phyloP scores from a whole-genome alignment of 2,329 filamentous ascomycete genomes.

The Arthrobotrys megalospora region DNA sequence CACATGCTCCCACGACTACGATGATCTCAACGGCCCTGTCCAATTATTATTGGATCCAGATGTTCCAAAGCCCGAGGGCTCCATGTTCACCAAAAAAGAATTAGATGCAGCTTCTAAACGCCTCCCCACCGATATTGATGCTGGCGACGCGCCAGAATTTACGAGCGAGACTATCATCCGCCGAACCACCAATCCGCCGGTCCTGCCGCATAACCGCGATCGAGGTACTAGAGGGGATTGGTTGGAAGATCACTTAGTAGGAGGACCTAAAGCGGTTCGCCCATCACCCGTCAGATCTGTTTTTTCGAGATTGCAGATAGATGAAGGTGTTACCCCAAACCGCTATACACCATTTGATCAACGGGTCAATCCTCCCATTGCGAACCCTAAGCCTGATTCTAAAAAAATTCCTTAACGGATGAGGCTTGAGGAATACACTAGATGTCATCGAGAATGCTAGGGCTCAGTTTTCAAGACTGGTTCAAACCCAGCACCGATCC shows the following conservation, averaged over 20 bases:
- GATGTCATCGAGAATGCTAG: no score
- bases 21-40: constrained; percentile 22
- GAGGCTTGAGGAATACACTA: not conserved
- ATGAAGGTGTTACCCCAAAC: not conserved
- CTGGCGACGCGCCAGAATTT: not conserved
- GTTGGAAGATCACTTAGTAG: not conserved
- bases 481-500: no score
- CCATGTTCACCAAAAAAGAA: constrained; percentile 18
- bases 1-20: constrained; percentile 9
- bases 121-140: not conserved
- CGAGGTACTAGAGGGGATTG: not conserved
- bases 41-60: constrained; percentile 13
- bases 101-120: not conserved
- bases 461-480: not conserved
- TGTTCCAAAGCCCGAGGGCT: not conserved
- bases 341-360: constrained; percentile 5
- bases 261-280: no score
- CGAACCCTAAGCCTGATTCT: not conserved
- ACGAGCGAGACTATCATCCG: not conserved
- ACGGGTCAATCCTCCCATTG: not conserved
- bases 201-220: not conserved
- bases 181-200: not conserved
- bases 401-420: not conserved
- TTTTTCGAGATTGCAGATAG: not conserved
- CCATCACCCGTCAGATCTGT: not conserved